These are phyloP conservation scores for Hemisphaericaspora xylofermentans DNA, from an alignment of 1,139 yeast species.

Conservation along the genomic window DNA sequence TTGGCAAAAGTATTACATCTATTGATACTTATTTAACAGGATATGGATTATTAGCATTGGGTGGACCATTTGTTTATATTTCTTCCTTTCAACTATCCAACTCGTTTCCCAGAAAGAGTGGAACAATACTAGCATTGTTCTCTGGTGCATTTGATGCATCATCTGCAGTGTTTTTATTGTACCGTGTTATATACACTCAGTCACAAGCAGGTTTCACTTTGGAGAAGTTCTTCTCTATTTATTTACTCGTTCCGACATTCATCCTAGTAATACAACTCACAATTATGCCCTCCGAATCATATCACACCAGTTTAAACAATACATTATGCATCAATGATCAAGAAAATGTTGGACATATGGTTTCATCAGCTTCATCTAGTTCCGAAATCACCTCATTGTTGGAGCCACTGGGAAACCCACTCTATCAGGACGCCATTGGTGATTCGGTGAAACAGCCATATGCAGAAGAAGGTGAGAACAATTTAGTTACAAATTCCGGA, in stretches of 20 bases:
- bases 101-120: conserved; percentile 42
- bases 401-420: conserved; percentile 8
- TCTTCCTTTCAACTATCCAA: conserved; percentile 48
- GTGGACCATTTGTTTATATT: conserved; percentile 48
- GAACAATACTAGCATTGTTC: conserved; percentile 42
- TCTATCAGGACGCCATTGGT: conserved; percentile 44
- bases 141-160: conserved; percentile 51
- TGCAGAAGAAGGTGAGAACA: conserved; percentile 40
- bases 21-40: conserved; percentile 44
- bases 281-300: conserved; percentile 42
- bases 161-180: conserved; percentile 44
- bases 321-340: conserved; percentile 29
- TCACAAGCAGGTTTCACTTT: conserved; percentile 31
- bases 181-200: conserved; percentile 30
- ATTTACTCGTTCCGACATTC: conserved; percentile 40
- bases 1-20: conserved; percentile 20
- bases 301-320: conserved; percentile 34
- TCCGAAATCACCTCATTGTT: conserved; percentile 14
- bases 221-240: conserved; percentile 33
- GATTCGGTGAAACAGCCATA: conserved; percentile 48
- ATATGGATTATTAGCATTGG: conserved; percentile 42
- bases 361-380: conserved; percentile 2
- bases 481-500: conserved; percentile 34
- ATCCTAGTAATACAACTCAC: conserved; percentile 40
- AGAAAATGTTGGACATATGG: conserved; percentile 8